A percentile compares a stretch with the other conserved stretches of the same genome.
phyloP scores from a whole-genome alignment of 2,329 filamentous ascomycete species.

The Hypomyces perniciosus region DNA sequence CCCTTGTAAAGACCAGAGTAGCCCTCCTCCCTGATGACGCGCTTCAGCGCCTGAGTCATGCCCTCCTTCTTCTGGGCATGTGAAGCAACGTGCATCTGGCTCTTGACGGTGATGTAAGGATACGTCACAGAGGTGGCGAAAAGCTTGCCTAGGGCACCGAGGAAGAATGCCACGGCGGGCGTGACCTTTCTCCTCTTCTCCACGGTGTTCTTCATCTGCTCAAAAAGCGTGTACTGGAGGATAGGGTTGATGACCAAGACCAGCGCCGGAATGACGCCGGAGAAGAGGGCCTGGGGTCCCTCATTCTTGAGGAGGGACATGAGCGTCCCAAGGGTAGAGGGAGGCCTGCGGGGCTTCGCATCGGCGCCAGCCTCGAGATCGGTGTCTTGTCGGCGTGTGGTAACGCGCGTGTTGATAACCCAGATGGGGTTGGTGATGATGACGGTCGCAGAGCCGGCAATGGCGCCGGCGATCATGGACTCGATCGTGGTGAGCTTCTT shows the following conservation, averaged over 20 bases:
- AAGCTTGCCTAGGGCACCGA: slow-evolving; percentile 90
- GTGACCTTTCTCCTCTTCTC: slow-evolving; percentile 72
- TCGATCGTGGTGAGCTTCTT: slow-evolving; percentile 86
- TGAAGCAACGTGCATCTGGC: slow-evolving; percentile 87
- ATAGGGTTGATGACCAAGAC: slow-evolving; percentile 98
- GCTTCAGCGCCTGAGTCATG: slow-evolving; percentile 69
- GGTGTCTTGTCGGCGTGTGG: slow-evolving; percentile 65
- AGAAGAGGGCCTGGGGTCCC: slow-evolving; percentile 77
- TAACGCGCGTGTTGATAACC: slow-evolving; percentile 99
- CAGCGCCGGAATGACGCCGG: slow-evolving; percentile 86
- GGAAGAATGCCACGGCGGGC: slow-evolving; percentile 78
- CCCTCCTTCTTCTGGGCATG: slow-evolving; percentile 72
- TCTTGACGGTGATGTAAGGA: slow-evolving; percentile 98
- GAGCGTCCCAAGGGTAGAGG: slow-evolving; percentile 75
- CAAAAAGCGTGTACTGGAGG: slow-evolving; percentile 96
- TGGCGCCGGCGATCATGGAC: slow-evolving; percentile 89
- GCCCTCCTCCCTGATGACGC: slow-evolving; percentile 84
- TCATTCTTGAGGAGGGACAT: slow-evolving; percentile 76
- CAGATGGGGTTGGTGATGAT: slow-evolving; percentile 97
- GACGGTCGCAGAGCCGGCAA: slow-evolving; percentile 91
- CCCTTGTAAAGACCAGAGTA: slow-evolving; percentile 89
- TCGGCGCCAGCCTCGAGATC: slow-evolving; percentile 35
- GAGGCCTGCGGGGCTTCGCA: slow-evolving; percentile 41
- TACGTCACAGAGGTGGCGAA: slow-evolving; percentile 92
- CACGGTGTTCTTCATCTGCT: slow-evolving; percentile 89